A percentile compares a stretch with the other conserved stretches of the same genome.
Conservation (phyloP, 1,284 basidiomycete genomes). For the Retiboletus flavoniger region DNA sequence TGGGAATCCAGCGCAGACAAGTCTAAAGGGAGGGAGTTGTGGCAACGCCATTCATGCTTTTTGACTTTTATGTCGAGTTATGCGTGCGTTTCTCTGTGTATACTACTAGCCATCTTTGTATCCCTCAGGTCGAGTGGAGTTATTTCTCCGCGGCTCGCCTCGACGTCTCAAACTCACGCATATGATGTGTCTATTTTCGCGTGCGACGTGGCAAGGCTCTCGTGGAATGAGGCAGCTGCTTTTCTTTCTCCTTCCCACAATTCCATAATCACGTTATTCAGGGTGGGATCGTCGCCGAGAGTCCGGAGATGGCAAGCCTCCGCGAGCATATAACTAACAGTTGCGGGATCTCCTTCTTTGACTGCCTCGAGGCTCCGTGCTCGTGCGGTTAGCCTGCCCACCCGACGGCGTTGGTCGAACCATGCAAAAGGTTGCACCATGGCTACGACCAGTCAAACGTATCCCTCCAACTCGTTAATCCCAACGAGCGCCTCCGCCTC, state of each 20-base stretch:
- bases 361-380: constrained; percentile 10
- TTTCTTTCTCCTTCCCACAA: constrained; percentile 8
- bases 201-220: not conserved
- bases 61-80: not conserved
- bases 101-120: constrained; percentile 2
- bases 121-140: not conserved
- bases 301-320: not conserved
- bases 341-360: not conserved
- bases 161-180: not conserved
- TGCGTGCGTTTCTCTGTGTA: constrained; percentile 2
- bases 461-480: not conserved
- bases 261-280: not conserved
- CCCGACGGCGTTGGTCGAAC: constrained; percentile 1
- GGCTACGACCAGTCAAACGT: constrained; percentile 14
- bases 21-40: constrained; percentile 8
- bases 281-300: constrained; percentile 4
- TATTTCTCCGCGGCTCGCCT: constrained; percentile 1
- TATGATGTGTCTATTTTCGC: constrained; percentile 16
- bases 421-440: constrained; percentile 21
- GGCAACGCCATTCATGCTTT: not conserved
- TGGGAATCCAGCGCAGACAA: constrained; percentile 59
- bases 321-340: constrained; percentile 13
- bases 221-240: not conserved
- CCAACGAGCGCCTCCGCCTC: constrained; percentile 10
- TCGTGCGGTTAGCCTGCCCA: constrained; percentile 2